Evolutionary conservation across 768 basidiomycete genomes (phyloP), one percentile per base, ranked within the genome.

Genomic region (Coprinellus micaceus): DNA sequence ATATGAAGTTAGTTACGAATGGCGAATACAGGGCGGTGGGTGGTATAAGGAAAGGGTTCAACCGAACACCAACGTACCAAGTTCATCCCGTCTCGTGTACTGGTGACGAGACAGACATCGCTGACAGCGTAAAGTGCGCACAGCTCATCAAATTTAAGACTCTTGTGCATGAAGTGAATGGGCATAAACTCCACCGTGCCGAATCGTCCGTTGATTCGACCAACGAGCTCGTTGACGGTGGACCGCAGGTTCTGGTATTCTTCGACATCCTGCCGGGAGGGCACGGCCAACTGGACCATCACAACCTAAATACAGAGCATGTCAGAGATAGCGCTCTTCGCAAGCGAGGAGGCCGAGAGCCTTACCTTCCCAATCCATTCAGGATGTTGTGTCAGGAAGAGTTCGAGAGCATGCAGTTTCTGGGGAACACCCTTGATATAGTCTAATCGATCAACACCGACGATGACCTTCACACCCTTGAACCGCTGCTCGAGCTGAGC

Each of bases 401-500:
- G 83, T 67, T 99, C 97, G 56, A 99, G 82, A 0, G 92, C 95
- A 67, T 98, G 94, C 47, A 99, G 74, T 73, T 99, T 99, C 71
- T 99, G 97, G 1, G 97, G 97, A 30, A 99, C 94, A 66, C 97
- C 97, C 80, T 99, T 99, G 86, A 99, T 98, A 74, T 99, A 99
- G 69, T 99, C 97, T 53, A 99, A 81, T 44, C 97, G 88, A 70
- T 99, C 97, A 25, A 99, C 97, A 50, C 97, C 97, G 61, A 98
- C 94, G 68, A 99, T 97, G 65, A 99, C 88, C 72, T 98, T 98
- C 67, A 93, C 90, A 46, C 91, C 96, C 44, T 86, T 82, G 72
- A 98, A 99, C 47, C 95, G 86, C 58, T 90, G 86, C 71, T 94
- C 89, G 25, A 99, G 81, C 58, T 87, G 82, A 44, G 81, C 67